Conservation (phyloP, 2,329 filamentous ascomycete species). For the Aspergillus persii region DNA sequence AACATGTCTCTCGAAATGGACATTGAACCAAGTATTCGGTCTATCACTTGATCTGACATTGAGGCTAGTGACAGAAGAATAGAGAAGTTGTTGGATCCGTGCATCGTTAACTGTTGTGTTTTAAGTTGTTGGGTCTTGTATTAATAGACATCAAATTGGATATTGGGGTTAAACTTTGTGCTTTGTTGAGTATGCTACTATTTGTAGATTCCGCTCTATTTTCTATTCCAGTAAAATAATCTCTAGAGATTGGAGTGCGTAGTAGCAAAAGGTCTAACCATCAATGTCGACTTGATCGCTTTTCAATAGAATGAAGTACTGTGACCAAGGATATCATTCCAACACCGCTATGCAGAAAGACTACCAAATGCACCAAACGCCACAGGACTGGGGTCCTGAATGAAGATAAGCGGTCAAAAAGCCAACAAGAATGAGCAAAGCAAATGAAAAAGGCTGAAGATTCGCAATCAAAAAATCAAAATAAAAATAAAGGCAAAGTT, state of each 20-base stretch:
- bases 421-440: neutral
- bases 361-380: neutral
- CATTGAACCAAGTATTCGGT: too few species aligned
- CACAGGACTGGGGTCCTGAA: neutral
- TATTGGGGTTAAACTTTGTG: too few species aligned
- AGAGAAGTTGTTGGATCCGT: too few species aligned
- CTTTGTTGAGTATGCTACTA: too few species aligned
- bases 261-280: neutral
- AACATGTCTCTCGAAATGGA: too few species aligned
- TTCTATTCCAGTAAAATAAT: neutral
- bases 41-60: too few species aligned
- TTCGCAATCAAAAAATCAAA: neutral
- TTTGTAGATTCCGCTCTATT: neutral
- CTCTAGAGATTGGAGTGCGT: neutral
- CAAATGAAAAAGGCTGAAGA: neutral
- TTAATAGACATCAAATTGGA: too few species aligned
- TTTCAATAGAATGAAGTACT: neutral
- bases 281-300: neutral
- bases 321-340: neutral
- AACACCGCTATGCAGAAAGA: neutral
- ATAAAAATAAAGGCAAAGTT: neutral
- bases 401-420: neutral
- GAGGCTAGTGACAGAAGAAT: too few species aligned
- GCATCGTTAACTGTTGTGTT: too few species aligned
- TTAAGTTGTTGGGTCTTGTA: too few species aligned